Percentiles rank a stretch among this genome's conserved stretches.
These are phyloP conservation scores for Achaetomium macrosporum DNA, from an alignment of 2,329 filamentous ascomycete species.

Conservation along the genomic window DNA sequence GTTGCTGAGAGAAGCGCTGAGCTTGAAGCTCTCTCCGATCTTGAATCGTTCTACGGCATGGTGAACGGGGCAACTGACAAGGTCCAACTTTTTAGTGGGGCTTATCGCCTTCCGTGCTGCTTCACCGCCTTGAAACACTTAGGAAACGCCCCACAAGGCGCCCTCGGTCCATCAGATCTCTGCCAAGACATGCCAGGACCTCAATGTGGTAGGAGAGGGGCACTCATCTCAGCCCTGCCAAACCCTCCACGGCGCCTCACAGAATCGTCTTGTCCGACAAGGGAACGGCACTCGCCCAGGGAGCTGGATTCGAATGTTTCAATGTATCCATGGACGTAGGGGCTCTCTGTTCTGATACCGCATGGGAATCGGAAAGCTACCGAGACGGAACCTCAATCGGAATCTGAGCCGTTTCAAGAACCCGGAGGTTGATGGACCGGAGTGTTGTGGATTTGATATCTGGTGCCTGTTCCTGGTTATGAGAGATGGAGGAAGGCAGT, in stretches of 20 bases:
- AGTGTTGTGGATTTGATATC: background rate
- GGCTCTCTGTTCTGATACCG: too few species aligned
- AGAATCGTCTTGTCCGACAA: too few species aligned
- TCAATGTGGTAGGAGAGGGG: slow-evolving; percentile 18
- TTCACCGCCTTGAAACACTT: background rate
- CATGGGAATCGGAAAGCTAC: too few species aligned
- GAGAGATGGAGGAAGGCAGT: background rate
- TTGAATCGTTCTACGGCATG: too few species aligned
- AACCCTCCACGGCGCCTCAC: too few species aligned
- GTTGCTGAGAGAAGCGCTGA: too few species aligned
- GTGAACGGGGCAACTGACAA: background rate
- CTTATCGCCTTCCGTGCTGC: background rate
- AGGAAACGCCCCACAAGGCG: background rate
- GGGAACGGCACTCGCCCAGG: background rate
- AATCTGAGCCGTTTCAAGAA: too few species aligned
- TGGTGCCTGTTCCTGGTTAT: background rate
- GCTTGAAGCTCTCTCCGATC: too few species aligned
- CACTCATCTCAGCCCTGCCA: slow-evolving; percentile 16
- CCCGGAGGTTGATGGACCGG: too few species aligned
- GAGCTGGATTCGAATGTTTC: background rate
- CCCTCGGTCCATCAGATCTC: background rate
- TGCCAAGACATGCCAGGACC: slow-evolving; percentile 10
- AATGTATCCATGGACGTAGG: background rate
- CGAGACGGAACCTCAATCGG: too few species aligned
- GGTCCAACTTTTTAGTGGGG: slow-evolving; percentile 27